Percentiles rank a stretch among this genome's conserved stretches.
Evolutionary conservation across 345 rosid species (phyloP).

Genomic region (Moricandia moricandioides): DNA sequence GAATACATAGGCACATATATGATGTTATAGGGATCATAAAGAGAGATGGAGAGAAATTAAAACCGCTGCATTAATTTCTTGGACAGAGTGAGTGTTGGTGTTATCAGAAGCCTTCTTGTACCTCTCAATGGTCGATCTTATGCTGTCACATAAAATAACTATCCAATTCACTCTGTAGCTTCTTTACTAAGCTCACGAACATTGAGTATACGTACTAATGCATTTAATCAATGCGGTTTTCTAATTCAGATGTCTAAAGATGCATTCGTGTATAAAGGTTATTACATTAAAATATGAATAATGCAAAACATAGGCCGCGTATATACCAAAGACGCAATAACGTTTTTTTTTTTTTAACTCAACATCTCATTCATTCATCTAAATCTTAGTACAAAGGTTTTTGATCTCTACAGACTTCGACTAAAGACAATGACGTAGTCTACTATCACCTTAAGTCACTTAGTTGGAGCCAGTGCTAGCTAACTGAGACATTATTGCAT

Average conservation of each 20-base stretch:
- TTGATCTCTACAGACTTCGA: too few species aligned
- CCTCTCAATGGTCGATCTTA: slow-evolving; percentile 84
- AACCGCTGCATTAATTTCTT: slow-evolving; percentile 98
- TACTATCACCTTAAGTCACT: too few species aligned
- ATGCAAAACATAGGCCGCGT: background rate
- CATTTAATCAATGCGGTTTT: slow-evolving; percentile 2
- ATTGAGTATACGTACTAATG: background rate
- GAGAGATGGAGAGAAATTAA: background rate
- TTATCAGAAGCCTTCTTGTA: slow-evolving; percentile 91
- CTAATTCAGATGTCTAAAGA: background rate
- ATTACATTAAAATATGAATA: background rate
- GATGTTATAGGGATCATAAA: background rate
- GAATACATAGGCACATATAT: background rate
- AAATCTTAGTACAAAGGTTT: too few species aligned
- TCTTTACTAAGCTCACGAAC: background rate
- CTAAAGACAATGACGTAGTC: too few species aligned
- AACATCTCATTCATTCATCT: too few species aligned
- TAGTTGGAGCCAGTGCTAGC: too few species aligned
- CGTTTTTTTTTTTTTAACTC: background rate
- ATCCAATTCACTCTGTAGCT: background rate
- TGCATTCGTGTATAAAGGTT: background rate
- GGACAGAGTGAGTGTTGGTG: slow-evolving; percentile 54
- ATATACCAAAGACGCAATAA: background rate
- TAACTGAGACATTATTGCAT: too few species aligned
- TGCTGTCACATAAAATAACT: slow-evolving; percentile 43